phyloP scores from a whole-genome alignment of 768 basidiomycete species.

The Exidia glandulosa region DNA sequence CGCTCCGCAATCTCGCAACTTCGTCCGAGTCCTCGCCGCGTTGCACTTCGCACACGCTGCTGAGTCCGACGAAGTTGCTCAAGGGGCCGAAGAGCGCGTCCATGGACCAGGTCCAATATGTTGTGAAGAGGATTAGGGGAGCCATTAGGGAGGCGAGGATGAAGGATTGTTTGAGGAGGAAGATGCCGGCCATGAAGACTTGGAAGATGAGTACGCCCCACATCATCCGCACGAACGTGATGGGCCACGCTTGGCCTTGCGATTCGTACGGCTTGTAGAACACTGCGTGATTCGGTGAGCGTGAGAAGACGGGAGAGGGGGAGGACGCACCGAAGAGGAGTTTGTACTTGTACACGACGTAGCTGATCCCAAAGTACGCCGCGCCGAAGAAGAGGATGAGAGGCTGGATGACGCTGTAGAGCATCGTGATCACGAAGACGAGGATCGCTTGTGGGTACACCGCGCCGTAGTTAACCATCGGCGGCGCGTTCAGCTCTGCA shows the following conservation, averaged over 20 bases:
- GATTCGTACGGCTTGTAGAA: slow-evolving; percentile 99
- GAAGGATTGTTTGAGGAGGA: slow-evolving; percentile 56
- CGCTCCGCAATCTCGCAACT: slow-evolving; percentile 59
- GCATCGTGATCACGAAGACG: slow-evolving; percentile 87
- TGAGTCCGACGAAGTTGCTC: slow-evolving; percentile 74
- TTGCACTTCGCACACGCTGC: slow-evolving; percentile 81
- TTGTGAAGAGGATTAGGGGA: slow-evolving; percentile 65
- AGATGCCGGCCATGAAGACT: slow-evolving; percentile 94
- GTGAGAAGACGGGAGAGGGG: not conserved
- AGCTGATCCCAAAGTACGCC: slow-evolving; percentile 90
- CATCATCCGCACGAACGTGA: slow-evolving; percentile 84
- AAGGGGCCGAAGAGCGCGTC: slow-evolving; percentile 56
- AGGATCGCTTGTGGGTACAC: slow-evolving; percentile 96
- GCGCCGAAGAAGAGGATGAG: slow-evolving; percentile 92
- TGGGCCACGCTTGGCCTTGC: slow-evolving; percentile 94
- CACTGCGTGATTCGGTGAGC: slow-evolving; percentile 34
- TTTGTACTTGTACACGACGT: slow-evolving; percentile 98
- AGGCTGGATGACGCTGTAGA: slow-evolving; percentile 94
- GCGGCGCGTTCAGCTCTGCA: slow-evolving; percentile 92
- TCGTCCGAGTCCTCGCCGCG: slow-evolving; percentile 79
- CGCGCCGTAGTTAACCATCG: slow-evolving; percentile 95
- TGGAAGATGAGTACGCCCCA: slow-evolving; percentile 92
- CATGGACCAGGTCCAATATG: slow-evolving; percentile 75
- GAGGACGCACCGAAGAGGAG: slow-evolving; percentile 70
- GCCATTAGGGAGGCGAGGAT: slow-evolving; percentile 51